Evolutionary conservation across 2,329 filamentous ascomycete genomes (phyloP).

Genomic region (Ascochyta rabiei): DNA sequence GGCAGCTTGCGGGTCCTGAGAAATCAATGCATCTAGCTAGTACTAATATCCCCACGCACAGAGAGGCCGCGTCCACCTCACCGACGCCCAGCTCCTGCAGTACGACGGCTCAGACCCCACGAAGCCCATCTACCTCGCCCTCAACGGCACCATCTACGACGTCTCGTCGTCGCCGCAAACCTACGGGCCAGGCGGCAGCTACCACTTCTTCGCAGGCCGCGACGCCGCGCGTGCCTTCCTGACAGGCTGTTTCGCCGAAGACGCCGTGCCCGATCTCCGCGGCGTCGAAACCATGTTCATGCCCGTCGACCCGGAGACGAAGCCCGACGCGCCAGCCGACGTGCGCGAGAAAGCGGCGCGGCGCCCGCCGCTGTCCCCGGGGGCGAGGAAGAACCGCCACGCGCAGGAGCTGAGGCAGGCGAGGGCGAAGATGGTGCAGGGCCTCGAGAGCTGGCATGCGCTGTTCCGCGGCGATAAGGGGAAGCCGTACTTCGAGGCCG

Average conservation of each 20-base stretch:
- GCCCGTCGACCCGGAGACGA: conserved; percentile 64
- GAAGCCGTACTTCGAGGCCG: conserved; percentile 81
- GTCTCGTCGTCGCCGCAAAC: conserved; percentile 65
- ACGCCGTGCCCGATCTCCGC: conserved; percentile 81
- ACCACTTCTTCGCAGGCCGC: conserved; percentile 82
- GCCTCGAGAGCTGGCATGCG: conserved; percentile 78
- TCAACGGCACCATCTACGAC: conserved; percentile 88
- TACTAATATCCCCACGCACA: conserved; percentile 27
- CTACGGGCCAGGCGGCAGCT: conserved; percentile 76
- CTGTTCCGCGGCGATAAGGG: conserved; percentile 75
- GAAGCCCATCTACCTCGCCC: conserved; percentile 85
- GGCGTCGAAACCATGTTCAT: conserved; percentile 87
- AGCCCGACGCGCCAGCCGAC: conserved; percentile 25
- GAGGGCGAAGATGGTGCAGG: conserved; percentile 66
- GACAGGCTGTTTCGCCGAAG: conserved; percentile 88
- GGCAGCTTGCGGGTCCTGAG: too few relatives aligned
- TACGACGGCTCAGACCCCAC: conserved; percentile 79
- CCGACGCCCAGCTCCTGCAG: conserved; percentile 71
- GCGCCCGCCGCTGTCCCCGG: conserved; percentile 29
- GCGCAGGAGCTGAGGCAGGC: conserved; percentile 71
- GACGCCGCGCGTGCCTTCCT: conserved; percentile 90
- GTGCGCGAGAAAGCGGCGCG: conserved; percentile 37
- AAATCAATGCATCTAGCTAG: too few relatives aligned
- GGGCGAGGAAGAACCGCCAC: conserved; percentile 57
- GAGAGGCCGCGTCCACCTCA: conserved; percentile 70